Conservation (phyloP, 371 early-diverging fungal genomes). For the Mortierella sp. region DNA sequence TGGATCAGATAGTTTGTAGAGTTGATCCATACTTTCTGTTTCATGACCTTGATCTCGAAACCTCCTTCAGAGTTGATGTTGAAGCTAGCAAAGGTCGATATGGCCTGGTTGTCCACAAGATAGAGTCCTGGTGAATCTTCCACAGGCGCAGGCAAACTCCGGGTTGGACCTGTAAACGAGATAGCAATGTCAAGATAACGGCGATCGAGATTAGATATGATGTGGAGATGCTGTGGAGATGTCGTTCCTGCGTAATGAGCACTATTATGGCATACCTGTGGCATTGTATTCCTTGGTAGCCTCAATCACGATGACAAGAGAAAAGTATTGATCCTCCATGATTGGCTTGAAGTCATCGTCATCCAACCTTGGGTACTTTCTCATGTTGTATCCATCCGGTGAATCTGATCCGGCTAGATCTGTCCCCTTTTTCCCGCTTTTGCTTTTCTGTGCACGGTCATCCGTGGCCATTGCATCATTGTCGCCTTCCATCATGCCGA, state of each 20-base stretch:
- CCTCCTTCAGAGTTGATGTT: constrained; percentile 49
- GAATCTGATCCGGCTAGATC: background rate
- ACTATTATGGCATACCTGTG: constrained; percentile 8
- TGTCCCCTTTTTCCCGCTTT: constrained; percentile 14
- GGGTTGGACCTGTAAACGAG: constrained; percentile 20
- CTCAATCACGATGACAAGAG: constrained; percentile 50
- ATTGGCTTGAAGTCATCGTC: constrained; percentile 33
- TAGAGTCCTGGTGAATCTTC: constrained; percentile 39
- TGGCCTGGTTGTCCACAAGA: constrained; percentile 43
- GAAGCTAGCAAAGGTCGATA: constrained; percentile 52
- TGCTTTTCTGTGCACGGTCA: constrained; percentile 5
- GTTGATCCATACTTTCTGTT: constrained; percentile 53
- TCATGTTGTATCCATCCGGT: background rate
- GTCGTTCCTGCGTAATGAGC: too few species aligned
- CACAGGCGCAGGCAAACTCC: constrained; percentile 32
- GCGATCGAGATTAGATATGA: too few species aligned
- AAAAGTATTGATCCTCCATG: constrained; percentile 53
- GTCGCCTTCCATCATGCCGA: constrained; percentile 3
- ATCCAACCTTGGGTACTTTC: background rate
- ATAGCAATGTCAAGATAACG: too few species aligned
- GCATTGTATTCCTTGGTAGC: constrained; percentile 36
- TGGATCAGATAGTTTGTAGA: constrained; percentile 50
- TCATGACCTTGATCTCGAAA: constrained; percentile 54
- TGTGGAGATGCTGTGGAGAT: too few species aligned
- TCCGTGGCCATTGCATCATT: constrained; percentile 2